These are phyloP conservation scores for Purshia tridentata DNA, from an alignment of 306 rosid genomes.

Conservation along the genomic window DNA sequence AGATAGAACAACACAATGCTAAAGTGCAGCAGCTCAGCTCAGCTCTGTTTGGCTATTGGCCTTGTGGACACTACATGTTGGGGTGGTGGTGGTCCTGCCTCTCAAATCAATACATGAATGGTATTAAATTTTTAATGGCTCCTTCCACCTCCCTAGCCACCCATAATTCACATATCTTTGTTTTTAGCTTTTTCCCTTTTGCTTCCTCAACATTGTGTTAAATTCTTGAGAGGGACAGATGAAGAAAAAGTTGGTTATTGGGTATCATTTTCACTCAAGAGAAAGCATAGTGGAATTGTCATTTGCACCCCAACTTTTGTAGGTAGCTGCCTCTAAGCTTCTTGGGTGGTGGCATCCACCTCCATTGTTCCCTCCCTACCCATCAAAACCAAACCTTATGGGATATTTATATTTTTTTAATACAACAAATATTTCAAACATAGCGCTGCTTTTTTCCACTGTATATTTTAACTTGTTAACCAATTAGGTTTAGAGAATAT, in stretches of 20 bases:
- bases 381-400: neutral
- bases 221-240: conserved; percentile 33
- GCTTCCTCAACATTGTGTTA: conserved; percentile 16
- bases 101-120: no score
- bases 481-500: no score
- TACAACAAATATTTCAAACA: neutral
- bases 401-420: neutral
- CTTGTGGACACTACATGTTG: conserved; percentile 17
- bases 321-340: neutral
- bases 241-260: neutral
- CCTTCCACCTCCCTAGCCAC: conserved; percentile 12
- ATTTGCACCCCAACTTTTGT: neutral
- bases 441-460: neutral
- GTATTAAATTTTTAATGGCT: conserved; percentile 11
- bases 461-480: no score
- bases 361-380: conserved; percentile 8
- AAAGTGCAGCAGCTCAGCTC: conserved; percentile 1
- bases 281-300: neutral
- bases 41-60: neutral
- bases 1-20: conserved; percentile 10
- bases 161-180: neutral
- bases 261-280: conserved; percentile 5
- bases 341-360: conserved; percentile 14
- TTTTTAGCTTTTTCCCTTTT: neutral
- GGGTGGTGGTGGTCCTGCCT: conserved; percentile 14